phyloP scores from a whole-genome alignment of 257 asterid genomes.

The Verbascum thapsus region DNA sequence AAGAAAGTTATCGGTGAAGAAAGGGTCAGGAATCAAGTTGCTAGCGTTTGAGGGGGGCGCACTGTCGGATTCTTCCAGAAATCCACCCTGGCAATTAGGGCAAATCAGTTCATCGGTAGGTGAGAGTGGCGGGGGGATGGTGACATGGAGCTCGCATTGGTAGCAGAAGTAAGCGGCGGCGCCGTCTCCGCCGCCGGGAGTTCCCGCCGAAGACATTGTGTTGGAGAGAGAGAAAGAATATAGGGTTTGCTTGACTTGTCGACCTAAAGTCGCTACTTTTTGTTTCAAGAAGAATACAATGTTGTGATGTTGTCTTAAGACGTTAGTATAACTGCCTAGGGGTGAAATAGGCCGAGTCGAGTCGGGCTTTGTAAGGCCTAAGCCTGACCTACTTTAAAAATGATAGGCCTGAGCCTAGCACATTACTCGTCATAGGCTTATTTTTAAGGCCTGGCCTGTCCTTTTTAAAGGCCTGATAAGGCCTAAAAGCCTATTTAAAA shows the following conservation, averaged over 20 bases:
- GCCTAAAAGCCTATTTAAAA: too few species aligned
- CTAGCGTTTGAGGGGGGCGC: slow-evolving; percentile 45
- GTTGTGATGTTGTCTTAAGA: too few species aligned
- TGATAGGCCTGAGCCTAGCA: too few species aligned
- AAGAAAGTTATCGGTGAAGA: slow-evolving; percentile 30
- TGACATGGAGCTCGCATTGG: slow-evolving; percentile 63
- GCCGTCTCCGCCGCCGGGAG: slow-evolving; percentile 36
- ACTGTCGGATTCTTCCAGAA: slow-evolving; percentile 67
- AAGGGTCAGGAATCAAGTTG: slow-evolving; percentile 32
- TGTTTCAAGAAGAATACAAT: too few species aligned
- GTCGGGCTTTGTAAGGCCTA: too few species aligned
- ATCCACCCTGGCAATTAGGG: slow-evolving; percentile 75
- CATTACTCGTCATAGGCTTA: too few species aligned
- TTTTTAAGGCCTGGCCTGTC: too few species aligned
- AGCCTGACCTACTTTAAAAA: too few species aligned
- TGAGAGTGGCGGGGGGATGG: slow-evolving; percentile 48
- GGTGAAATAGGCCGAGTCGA: too few species aligned
- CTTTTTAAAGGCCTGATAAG: not conserved
- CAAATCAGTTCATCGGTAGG: slow-evolving; percentile 65
- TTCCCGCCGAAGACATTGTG: slow-evolving; percentile 48
- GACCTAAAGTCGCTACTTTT: too few species aligned
- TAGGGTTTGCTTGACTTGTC: too few species aligned
- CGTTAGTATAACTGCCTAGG: too few species aligned
- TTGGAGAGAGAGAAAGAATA: slow-evolving; percentile 15
- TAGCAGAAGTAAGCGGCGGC: slow-evolving; percentile 56